Conservation (phyloP, 2,329 filamentous ascomycete species). For the Paraphoma chrysanthemicola region DNA sequence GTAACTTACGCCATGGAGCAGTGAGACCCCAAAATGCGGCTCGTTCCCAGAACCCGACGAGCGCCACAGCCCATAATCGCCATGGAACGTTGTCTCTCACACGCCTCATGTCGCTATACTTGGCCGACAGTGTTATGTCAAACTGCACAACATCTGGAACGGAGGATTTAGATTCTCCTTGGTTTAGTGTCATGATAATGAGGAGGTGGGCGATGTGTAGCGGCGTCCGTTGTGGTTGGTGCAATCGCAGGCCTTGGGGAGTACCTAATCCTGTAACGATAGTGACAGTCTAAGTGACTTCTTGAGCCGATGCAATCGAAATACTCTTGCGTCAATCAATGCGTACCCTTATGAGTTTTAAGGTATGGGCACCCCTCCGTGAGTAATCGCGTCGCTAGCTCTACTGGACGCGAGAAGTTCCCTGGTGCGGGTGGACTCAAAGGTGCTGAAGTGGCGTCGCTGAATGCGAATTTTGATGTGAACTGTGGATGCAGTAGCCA, state of each 20-base stretch:
- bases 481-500: not conserved
- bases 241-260: too few species aligned
- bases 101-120: conserved; percentile 15
- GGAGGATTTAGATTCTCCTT: too few species aligned
- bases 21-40: conserved; percentile 39
- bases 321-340: too few species aligned
- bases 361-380: not conserved
- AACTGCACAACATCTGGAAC: too few species aligned
- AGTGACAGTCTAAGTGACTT: too few species aligned
- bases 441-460: not conserved
- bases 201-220: too few species aligned
- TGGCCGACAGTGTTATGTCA: not conserved
- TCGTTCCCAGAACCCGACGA: conserved; percentile 35
- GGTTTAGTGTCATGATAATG: not conserved
- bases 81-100: conserved; percentile 30
- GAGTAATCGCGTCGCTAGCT: not conserved
- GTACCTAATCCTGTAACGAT: too few species aligned
- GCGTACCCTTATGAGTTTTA: too few species aligned
- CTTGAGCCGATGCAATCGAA: too few species aligned
- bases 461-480: not conserved
- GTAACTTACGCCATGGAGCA: conserved; percentile 41
- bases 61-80: conserved; percentile 32
- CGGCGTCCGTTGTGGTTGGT: too few species aligned
- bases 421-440: not conserved
- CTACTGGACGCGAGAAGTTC: not conserved